phyloP scores from a whole-genome alignment of 2,329 filamentous ascomycete species.

The Huntiella omanensis region DNA sequence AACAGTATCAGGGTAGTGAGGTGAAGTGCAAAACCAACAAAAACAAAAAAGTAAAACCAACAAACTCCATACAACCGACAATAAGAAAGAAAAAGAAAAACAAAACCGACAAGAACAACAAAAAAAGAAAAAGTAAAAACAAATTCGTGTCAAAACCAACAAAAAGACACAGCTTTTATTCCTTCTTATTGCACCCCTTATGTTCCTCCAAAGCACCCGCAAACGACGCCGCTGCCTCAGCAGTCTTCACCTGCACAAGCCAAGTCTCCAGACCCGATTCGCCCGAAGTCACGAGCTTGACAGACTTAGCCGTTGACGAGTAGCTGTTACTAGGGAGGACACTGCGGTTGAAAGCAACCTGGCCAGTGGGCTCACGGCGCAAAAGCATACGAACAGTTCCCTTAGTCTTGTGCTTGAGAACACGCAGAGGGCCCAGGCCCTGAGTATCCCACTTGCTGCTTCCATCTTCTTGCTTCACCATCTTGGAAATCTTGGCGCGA shows the following conservation, averaged over 20 bases:
- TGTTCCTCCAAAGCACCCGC: constrained; percentile 31
- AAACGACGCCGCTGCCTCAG: constrained; percentile 35
- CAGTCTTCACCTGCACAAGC: constrained; percentile 53
- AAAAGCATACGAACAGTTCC: constrained; percentile 49
- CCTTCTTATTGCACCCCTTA: constrained; percentile 36
- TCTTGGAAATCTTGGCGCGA: constrained; percentile 50
- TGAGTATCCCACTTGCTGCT: constrained; percentile 46
- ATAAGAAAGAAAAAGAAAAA: neutral
- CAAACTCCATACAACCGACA: no score
- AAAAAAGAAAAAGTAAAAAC: neutral
- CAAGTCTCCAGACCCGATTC: constrained; percentile 46
- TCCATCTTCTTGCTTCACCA: constrained; percentile 26
- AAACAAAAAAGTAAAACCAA: neutral
- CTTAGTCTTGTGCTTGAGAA: constrained; percentile 56
- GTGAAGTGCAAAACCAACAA: neutral
- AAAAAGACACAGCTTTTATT: neutral
- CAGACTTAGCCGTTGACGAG: constrained; percentile 38
- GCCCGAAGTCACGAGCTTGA: constrained; percentile 38
- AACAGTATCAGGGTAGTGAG: no score
- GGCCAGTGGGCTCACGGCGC: constrained; percentile 56
- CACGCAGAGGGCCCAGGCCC: constrained; percentile 51
- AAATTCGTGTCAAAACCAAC: neutral
- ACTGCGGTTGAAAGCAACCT: constrained; percentile 52
- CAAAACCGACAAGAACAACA: neutral
- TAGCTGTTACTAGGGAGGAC: constrained; percentile 45